Conservation (phyloP, 2,329 filamentous ascomycete genomes). For the Colletotrichum navitas region DNA sequence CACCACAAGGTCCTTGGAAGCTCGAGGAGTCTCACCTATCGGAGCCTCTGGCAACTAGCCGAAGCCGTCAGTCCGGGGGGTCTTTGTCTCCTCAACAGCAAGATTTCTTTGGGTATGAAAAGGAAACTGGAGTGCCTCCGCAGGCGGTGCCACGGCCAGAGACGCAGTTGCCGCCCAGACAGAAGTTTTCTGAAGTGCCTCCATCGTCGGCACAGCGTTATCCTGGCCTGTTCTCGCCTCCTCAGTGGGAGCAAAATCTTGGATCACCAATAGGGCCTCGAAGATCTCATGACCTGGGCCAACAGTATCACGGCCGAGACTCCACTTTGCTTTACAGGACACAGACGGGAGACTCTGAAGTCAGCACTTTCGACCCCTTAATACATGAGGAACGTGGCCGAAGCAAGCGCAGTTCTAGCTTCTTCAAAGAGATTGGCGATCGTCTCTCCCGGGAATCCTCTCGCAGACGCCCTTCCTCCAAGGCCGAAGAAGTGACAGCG, state of each 20-base stretch:
- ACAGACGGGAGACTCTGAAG: slow-evolving; percentile 55
- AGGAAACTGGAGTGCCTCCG: slow-evolving; percentile 59
- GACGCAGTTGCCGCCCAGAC: slow-evolving; percentile 45
- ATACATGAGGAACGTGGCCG: slow-evolving; percentile 53
- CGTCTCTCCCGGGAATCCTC: slow-evolving; percentile 54
- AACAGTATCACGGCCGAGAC: slow-evolving; percentile 43
- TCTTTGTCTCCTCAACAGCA: slow-evolving; percentile 50
- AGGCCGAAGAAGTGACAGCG: slow-evolving; percentile 39
- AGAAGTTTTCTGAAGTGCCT: slow-evolving; percentile 56
- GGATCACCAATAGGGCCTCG: slow-evolving; percentile 42
- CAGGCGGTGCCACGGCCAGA: slow-evolving; percentile 38
- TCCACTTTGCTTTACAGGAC: slow-evolving; percentile 55
- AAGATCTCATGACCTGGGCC: slow-evolving; percentile 39
- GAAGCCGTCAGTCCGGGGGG: slow-evolving; percentile 33
- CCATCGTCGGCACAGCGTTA: slow-evolving; percentile 65
- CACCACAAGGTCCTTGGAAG: slow-evolving; percentile 63
- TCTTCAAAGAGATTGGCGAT: slow-evolving; percentile 66
- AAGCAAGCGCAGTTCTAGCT: slow-evolving; percentile 56
- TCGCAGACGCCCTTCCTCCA: slow-evolving; percentile 49
- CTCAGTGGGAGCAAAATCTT: slow-evolving; percentile 37
- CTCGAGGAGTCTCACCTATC: slow-evolving; percentile 67
- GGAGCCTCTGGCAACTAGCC: slow-evolving; percentile 55
- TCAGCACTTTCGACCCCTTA: slow-evolving; percentile 53
- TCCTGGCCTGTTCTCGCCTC: slow-evolving; percentile 57
- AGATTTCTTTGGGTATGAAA: slow-evolving; percentile 60